Conservation (phyloP, 768 basidiomycete genomes). For the Lentinula sp. region DNA sequence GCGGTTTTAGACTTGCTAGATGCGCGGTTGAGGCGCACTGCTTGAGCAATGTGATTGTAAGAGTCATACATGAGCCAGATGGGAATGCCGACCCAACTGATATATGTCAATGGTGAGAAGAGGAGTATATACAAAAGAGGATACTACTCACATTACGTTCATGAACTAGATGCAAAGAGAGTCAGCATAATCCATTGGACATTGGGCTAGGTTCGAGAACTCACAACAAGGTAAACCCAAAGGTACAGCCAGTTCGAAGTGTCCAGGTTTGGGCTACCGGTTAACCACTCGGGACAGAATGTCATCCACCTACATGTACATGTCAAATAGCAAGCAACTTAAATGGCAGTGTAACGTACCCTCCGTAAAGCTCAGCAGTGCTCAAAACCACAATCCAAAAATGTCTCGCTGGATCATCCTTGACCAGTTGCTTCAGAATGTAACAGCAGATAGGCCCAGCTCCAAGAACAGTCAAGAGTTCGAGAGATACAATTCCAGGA, state of each 20-base stretch:
- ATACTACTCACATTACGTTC: constrained; percentile 61
- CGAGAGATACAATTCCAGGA: constrained; percentile 75
- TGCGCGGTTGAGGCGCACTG: constrained; percentile 41
- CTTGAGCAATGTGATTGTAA: constrained; percentile 59
- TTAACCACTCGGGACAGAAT: constrained; percentile 83
- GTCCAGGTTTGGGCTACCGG: constrained; percentile 64
- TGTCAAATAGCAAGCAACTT: background rate
- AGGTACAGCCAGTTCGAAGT: constrained; percentile 65
- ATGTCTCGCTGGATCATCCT: constrained; percentile 59
- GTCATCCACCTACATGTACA: constrained; percentile 68
- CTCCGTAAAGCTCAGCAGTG: constrained; percentile 76
- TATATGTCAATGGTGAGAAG: constrained; percentile 1
- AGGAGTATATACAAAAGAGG: background rate
- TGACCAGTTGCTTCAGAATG: constrained; percentile 59
- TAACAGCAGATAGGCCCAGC: constrained; percentile 72
- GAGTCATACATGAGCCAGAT: constrained; percentile 75
- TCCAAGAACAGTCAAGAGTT: constrained; percentile 76
- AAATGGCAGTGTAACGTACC: constrained; percentile 33
- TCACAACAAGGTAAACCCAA: constrained; percentile 77
- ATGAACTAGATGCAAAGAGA: constrained; percentile 50
- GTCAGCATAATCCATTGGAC: background rate
- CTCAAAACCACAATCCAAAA: constrained; percentile 79
- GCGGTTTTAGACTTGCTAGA: constrained; percentile 24
- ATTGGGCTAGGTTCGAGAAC: constrained; percentile 18
- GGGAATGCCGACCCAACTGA: constrained; percentile 77